Conservation (phyloP, 2,329 filamentous ascomycete species). For the Xylariaceae sp. region DNA sequence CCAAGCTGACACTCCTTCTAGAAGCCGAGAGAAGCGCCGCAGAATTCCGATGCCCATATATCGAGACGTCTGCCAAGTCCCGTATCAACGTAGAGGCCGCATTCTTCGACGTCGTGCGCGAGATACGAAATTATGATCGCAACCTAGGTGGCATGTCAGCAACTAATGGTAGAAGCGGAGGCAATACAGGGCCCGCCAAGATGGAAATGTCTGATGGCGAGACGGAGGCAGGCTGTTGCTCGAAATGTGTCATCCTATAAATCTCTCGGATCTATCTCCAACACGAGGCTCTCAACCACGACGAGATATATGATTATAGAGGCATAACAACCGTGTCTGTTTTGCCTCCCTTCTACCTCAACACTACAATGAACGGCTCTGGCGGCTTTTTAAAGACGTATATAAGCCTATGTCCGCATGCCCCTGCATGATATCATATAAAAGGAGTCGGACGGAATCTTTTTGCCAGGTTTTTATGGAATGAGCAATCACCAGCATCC, state of each 20-base stretch:
- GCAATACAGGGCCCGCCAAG: constrained; percentile 68
- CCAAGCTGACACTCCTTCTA: constrained; percentile 48
- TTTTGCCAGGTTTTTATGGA: constrained; percentile 37
- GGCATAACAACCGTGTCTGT: constrained; percentile 29
- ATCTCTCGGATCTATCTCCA: constrained; percentile 12
- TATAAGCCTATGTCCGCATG: constrained; percentile 38
- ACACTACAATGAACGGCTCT: constrained; percentile 32
- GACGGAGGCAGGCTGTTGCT: constrained; percentile 77
- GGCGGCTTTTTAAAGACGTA: constrained; percentile 36
- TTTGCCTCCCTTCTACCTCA: constrained; percentile 33
- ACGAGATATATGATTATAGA: constrained; percentile 28
- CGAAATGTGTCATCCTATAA: constrained; percentile 89
- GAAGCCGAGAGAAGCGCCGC: constrained; percentile 68
- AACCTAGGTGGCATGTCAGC: constrained; percentile 91
- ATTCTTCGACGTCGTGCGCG: constrained; percentile 97
- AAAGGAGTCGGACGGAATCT: constrained; percentile 40
- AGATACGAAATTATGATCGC: constrained; percentile 98
- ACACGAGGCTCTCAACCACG: constrained; percentile 22
- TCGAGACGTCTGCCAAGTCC: constrained; percentile 98
- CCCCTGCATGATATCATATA: constrained; percentile 39
- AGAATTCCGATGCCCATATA: constrained; percentile 92
- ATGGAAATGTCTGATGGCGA: constrained; percentile 79
- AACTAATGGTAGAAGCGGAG: constrained; percentile 69
- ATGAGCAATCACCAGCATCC: constrained; percentile 39
- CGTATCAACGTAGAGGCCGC: constrained; percentile 98